Evolutionary conservation across 2,329 filamentous ascomycete genomes (phyloP), one percentile per base, ranked within the genome.

Genomic region (Leptosphaerulina australis): DNA sequence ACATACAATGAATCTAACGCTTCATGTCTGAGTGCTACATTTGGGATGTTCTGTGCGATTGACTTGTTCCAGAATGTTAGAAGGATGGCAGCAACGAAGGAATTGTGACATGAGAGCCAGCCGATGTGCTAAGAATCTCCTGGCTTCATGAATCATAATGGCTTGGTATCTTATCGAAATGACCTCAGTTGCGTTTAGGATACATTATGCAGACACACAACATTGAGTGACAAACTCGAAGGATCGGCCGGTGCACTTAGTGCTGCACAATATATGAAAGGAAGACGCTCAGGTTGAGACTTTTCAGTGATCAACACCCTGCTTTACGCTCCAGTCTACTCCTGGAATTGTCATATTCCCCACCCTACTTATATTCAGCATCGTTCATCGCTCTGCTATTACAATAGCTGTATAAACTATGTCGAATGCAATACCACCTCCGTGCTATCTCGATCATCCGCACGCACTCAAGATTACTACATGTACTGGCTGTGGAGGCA

Each of bases 401-500:
- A 26, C 12, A 45, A 10, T 24, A 11, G 5, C 18, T 9, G 18
- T 11, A 8, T 14, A 14, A 15, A n/a, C 14, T 12, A n/a, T 22
- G 2, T 15, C 21, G 5, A n/a, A 8, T 15, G 5, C 24, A 34
- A 20, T 20, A 21, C 30, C 41, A 4, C 40, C 48, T 6, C 14
- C 48, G 7, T 51, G 48, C 18, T 45, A 51, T n/a, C 18, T 51
- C 11, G 12, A 36, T 1, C 48, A 51, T 14, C 48, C 48, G 5
- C 40, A 45, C 11, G 41, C 29, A n/a, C 20, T 51, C 12, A 45
- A 45, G 11, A 34, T 51, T 7, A 45, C 35, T 4, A 51, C 48
- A 5, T 51, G 48, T 21, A 36, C 25, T 12, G 36, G 30, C 12
- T 51, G 48, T 51, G 48, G 29, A 21, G 48, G 48, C 3, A 51